Evolutionary conservation across 192 early-diverging fungal genomes (phyloP), one percentile per base, ranked within the genome.

Genomic region (Mortierella antarctica): DNA sequence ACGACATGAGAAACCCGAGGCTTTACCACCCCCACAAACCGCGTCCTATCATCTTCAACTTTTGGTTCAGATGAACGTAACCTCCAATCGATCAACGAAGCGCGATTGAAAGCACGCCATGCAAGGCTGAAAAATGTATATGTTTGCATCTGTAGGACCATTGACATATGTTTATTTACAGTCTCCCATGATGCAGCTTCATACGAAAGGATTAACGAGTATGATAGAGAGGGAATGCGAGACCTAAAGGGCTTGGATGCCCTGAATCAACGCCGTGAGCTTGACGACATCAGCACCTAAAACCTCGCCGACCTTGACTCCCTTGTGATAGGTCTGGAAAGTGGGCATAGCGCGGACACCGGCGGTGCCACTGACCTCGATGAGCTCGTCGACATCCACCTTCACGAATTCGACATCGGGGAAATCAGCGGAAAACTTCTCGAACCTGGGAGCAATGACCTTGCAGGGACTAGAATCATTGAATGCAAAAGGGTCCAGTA

Each of bases 321-420:
- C 90, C 21, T 86, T 70, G 68, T 88, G 55, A 87, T 88, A 92
- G 70, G 92, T 82, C 70, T 90, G 86, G 88, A 96, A 96, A n/a
- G 93, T 94, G 8, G 93, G 93, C 92, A 93, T 94, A 56, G 93
- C 91, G 2, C 84, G 79, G 66, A 94, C 82, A 1, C 72, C 53
- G 62, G 76, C 85, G 7, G 20, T 49, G 5, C 41, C 46, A 31
- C 49, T 53, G 57, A 79, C 69, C 13, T 85, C 84, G 65, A 50
- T 40, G 50, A 82, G 73, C 0, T 93, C 89, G 65, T 97, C 96
- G 13, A 97, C 94, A 85, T 96, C 91, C 51, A 97, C 91, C 85
- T 94, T 94, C 61, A 92, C 80, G 66, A 97, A 96, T 45, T 73
- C 67, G 51, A 93, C 82, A 46, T 90, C 80, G 2, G 86, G 17